Evolutionary conservation across 306 rosid species (phyloP).

Genomic region (Potentilla sterilis): DNA sequence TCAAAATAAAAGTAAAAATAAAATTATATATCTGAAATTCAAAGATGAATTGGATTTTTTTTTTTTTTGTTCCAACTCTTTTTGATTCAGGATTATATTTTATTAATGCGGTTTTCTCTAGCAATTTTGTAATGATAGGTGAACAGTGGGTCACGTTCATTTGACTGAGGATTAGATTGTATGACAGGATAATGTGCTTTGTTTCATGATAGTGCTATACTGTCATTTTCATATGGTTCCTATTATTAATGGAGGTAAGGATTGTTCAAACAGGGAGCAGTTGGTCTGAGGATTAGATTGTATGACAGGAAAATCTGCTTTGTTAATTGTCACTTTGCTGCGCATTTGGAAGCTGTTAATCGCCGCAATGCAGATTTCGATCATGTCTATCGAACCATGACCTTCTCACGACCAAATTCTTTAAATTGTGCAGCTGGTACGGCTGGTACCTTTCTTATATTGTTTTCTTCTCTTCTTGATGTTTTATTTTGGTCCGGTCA

Average conservation of each 20-base stretch:
- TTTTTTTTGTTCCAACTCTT: neutral
- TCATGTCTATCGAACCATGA: constrained; percentile 85
- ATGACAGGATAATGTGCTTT: neutral
- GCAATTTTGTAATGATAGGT: neutral
- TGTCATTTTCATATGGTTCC: constrained; percentile 13
- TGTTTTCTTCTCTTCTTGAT: constrained; percentile 48
- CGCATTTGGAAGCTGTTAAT: constrained; percentile 86
- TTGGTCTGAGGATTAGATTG: constrained; percentile 91
- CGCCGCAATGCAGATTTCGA: constrained; percentile 97
- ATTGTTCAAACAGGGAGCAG: constrained; percentile 89
- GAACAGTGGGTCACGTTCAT: constrained; percentile 9
- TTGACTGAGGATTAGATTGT: neutral
- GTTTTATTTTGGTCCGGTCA: constrained; percentile 56
- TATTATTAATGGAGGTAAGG: constrained; percentile 35
- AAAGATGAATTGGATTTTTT: no score
- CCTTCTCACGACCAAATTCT: constrained; percentile 61
- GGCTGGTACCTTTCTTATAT: constrained; percentile 43
- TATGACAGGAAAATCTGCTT: constrained; percentile 78
- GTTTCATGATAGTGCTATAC: constrained; percentile 7
- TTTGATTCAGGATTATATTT: neutral
- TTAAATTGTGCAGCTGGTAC: constrained; percentile 67
- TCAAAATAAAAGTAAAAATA: no score
- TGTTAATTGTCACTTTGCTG: constrained; percentile 98
- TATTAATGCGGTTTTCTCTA: neutral
- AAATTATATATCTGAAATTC: no score